These are phyloP conservation scores for Penicillium maclennaniae DNA, from an alignment of 495 filamentous ascomycete genomes.

Conservation along the genomic window DNA sequence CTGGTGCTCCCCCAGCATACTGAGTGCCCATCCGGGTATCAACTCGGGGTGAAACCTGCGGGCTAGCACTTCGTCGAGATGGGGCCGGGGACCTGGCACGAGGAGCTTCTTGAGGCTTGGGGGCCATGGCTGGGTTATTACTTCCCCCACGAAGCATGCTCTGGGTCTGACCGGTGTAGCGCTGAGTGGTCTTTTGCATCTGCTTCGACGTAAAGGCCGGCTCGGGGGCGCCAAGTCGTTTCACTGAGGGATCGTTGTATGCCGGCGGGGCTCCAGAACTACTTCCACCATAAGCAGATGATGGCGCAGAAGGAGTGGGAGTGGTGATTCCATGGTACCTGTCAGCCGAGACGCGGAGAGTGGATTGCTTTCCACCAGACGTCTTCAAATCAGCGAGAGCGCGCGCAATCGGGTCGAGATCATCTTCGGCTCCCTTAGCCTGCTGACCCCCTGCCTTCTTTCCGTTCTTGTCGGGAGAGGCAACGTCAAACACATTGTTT, in stretches of 20 bases:
- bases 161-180: conserved; percentile 77
- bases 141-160: conserved; percentile 65
- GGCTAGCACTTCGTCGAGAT: conserved; percentile 53
- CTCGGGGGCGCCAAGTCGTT: conserved; percentile 80
- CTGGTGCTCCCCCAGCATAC: conserved; percentile 32
- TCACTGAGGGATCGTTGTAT: conserved; percentile 71
- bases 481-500: conserved; percentile 93
- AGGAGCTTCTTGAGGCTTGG: conserved; percentile 36
- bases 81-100: conserved; percentile 45
- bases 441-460: conserved; percentile 33
- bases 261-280: conserved; percentile 61
- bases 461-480: conserved; percentile 63
- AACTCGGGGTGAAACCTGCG: conserved; percentile 37
- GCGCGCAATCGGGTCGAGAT: conserved; percentile 83
- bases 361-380: conserved; percentile 72
- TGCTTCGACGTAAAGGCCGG: conserved; percentile 87
- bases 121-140: conserved; percentile 27
- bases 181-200: conserved; percentile 90
- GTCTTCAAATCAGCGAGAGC: conserved; percentile 92
- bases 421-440: conserved; percentile 39
- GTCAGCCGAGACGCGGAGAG: conserved; percentile 82
- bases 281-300: conserved; percentile 59
- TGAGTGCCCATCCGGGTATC: conserved; percentile 38
- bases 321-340: conserved; percentile 75
- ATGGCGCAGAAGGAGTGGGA: conserved; percentile 67